Conservation (phyloP, 2,329 filamentous ascomycete species). For the Fusarium albosuccineum region DNA sequence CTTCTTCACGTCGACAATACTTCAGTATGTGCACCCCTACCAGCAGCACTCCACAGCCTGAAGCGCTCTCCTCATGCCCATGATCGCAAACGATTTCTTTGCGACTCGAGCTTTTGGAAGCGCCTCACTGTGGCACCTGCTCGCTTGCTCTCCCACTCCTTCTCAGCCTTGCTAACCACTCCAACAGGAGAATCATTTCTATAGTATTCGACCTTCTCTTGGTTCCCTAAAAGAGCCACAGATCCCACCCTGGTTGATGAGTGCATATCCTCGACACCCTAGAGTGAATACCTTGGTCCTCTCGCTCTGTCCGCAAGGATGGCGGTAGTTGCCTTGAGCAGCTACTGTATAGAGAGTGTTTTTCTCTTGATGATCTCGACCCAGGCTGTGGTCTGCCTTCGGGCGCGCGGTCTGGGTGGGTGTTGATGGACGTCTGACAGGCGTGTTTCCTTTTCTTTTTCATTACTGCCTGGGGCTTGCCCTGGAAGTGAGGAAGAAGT, state of each 20-base stretch:
- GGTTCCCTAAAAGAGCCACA: slow-evolving; percentile 93
- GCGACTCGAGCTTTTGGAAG: not conserved
- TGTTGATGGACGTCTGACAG: slow-evolving; percentile 93
- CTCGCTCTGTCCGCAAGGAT: slow-evolving; percentile 60
- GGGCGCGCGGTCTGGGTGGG: slow-evolving; percentile 84
- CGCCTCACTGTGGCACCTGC: not conserved
- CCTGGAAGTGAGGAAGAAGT: slow-evolving; percentile 65
- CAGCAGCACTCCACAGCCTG: slow-evolving; percentile 9
- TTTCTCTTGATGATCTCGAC: slow-evolving; percentile 86
- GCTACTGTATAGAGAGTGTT: slow-evolving; percentile 81
- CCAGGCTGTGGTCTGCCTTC: slow-evolving; percentile 79
- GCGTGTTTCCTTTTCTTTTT: slow-evolving; percentile 67
- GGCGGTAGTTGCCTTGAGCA: slow-evolving; percentile 59
- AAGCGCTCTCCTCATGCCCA: not conserved
- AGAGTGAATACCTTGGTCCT: slow-evolving; percentile 49
- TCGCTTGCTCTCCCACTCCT: slow-evolving; percentile 84
- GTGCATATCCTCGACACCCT: slow-evolving; percentile 79
- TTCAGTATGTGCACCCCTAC: slow-evolving; percentile 60
- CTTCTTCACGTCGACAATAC: slow-evolving; percentile 74
- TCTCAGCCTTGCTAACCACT: slow-evolving; percentile 39
- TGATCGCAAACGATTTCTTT: not conserved
- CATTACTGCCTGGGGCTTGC: slow-evolving; percentile 64
- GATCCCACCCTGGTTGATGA: slow-evolving; percentile 72
- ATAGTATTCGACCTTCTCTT: slow-evolving; percentile 95
- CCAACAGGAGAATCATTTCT: slow-evolving; percentile 89